These are phyloP conservation scores for Capsicum pubescens DNA, from an alignment of 257 asterid genomes.

Conservation along the genomic window DNA sequence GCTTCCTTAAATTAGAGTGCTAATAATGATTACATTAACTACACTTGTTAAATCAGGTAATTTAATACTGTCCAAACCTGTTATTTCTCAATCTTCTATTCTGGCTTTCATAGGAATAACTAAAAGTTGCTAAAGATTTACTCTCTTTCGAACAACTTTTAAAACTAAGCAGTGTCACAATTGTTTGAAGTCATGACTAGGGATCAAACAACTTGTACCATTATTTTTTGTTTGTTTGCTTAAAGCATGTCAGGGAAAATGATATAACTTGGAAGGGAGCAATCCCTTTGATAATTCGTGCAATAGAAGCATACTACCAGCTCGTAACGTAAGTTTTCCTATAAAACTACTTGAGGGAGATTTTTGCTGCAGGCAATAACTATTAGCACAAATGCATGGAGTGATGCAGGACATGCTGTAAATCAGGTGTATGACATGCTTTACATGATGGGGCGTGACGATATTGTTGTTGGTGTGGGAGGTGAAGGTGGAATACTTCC, in stretches of 20 bases:
- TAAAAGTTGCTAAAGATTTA: neutral
- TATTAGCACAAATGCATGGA: constrained; percentile 76
- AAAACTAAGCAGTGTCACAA: neutral
- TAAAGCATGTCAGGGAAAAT: neutral
- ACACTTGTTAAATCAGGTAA: neutral
- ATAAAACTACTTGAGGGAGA: neutral
- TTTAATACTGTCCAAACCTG: neutral
- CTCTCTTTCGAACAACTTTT: neutral
- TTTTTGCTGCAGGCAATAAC: constrained; percentile 71
- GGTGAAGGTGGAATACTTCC: constrained; percentile 87
- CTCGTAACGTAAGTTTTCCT: neutral
- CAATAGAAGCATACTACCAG: neutral
- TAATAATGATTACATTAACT: neutral
- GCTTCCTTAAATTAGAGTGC: neutral
- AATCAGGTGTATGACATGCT: constrained; percentile 84
- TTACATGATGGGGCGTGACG: constrained; percentile 93
- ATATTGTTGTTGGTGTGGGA: constrained; percentile 83
- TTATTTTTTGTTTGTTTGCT: neutral
- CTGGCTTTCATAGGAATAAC: neutral
- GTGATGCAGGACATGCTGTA: constrained; percentile 77
- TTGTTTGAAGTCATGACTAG: neutral
- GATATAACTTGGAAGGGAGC: neutral
- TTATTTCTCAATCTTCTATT: neutral
- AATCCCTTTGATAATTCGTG: neutral
- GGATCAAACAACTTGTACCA: neutral